These are phyloP conservation scores for Bipolaris bicolor DNA, from an alignment of 2,329 filamentous ascomycete species.

Conservation along the genomic window DNA sequence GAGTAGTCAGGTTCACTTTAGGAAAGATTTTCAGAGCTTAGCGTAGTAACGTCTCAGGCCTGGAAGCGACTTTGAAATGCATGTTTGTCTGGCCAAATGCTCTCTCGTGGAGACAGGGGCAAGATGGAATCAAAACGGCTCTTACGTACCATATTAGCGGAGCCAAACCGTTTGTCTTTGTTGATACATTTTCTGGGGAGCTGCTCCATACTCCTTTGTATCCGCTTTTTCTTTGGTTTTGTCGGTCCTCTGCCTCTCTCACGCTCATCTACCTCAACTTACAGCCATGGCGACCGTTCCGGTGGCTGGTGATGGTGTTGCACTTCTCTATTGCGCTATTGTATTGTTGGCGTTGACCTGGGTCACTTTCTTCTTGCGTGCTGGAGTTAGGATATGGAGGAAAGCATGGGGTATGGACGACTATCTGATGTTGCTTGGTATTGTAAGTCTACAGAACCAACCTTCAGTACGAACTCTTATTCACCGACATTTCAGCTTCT, in stretches of 20 bases:
- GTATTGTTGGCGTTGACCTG: slow-evolving; percentile 26
- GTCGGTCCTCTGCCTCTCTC: background rate
- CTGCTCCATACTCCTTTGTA: background rate
- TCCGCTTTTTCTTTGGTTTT: background rate
- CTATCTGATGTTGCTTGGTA: slow-evolving; percentile 25
- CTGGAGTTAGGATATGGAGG: slow-evolving; percentile 26
- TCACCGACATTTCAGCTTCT: slow-evolving; percentile 16
- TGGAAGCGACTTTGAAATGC: background rate
- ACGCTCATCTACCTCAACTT: background rate
- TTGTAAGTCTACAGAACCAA: slow-evolving; percentile 16
- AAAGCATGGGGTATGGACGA: slow-evolving; percentile 24
- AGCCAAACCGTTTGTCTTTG: background rate
- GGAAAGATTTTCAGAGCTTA: background rate
- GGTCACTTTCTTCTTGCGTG: slow-evolving; percentile 26
- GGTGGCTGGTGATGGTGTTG: slow-evolving; percentile 26
- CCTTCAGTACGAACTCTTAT: background rate
- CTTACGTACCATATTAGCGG: background rate
- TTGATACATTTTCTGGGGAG: background rate
- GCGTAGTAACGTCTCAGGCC: background rate
- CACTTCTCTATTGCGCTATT: slow-evolving; percentile 24
- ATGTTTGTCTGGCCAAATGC: background rate
- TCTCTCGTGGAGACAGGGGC: background rate
- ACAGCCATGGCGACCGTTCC: slow-evolving; percentile 22
- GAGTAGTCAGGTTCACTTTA: background rate
- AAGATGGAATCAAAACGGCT: background rate